Evolutionary conservation across 441 rosid species (phyloP).

Genomic region (Erysimum cheiri): DNA sequence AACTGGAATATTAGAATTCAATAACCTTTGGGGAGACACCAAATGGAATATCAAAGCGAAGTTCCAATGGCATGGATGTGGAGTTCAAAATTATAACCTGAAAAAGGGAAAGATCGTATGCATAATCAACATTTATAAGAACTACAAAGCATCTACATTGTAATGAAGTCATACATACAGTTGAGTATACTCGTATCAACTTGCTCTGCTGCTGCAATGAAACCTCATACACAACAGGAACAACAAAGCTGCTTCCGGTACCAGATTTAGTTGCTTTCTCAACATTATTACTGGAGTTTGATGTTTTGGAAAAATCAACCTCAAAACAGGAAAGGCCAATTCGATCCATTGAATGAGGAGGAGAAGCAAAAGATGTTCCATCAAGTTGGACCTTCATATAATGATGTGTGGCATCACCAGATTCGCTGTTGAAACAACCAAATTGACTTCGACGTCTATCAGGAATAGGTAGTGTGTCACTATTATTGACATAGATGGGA

Average conservation of each 20-base stretch:
- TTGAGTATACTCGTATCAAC: constrained; percentile 85
- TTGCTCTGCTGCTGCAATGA: constrained; percentile 87
- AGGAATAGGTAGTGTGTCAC: constrained; percentile 60
- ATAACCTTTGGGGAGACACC: constrained; percentile 92
- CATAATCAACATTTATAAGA: constrained; percentile 29
- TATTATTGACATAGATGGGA: constrained; percentile 75
- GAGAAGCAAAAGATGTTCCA: constrained; percentile 79
- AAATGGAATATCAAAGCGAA: constrained; percentile 96
- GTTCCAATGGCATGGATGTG: constrained; percentile 82
- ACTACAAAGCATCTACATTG: constrained; percentile 26
- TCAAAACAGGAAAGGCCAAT: constrained; percentile 86
- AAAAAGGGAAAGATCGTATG: constrained; percentile 42
- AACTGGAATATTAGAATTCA: constrained; percentile 22
- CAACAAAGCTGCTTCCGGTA: constrained; percentile 63
- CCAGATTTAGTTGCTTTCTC: constrained; percentile 52
- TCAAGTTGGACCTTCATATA: constrained; percentile 83
- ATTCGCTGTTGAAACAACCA: constrained; percentile 66
- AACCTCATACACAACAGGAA: constrained; percentile 94
- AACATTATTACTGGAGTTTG: constrained; percentile 45
- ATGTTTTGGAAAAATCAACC: constrained; percentile 84
- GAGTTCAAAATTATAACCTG: constrained; percentile 87
- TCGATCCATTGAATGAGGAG: constrained; percentile 90
- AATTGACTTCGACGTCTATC: constrained; percentile 61
- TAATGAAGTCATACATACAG: constrained; percentile 59
- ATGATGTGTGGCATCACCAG: constrained; percentile 73